These are phyloP conservation scores for Phaeomoniella chlamydospora DNA, from an alignment of 2,329 filamentous ascomycete genomes.

Conservation along the genomic window DNA sequence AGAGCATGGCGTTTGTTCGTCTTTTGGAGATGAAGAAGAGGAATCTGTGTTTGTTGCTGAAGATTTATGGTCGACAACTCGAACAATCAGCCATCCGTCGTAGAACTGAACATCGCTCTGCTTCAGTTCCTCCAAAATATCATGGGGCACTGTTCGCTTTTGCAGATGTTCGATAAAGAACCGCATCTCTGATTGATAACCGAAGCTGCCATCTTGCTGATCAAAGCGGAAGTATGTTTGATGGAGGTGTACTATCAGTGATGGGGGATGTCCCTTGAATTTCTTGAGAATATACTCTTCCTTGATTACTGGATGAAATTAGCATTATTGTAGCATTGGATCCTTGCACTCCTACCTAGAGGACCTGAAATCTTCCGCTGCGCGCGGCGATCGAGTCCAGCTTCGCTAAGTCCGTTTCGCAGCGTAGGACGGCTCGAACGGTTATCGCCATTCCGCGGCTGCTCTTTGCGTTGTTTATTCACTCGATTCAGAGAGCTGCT, in stretches of 20 bases:
- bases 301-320: slow-evolving; percentile 50
- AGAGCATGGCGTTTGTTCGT: slow-evolving; percentile 59
- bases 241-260: slow-evolving; percentile 74
- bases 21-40: slow-evolving; percentile 37
- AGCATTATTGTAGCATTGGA: slow-evolving; percentile 17
- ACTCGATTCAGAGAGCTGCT: too few relatives aligned
- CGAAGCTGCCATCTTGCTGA: slow-evolving; percentile 81
- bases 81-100: slow-evolving; percentile 85
- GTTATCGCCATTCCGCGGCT: slow-evolving; percentile 21
- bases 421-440: slow-evolving; percentile 17
- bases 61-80: slow-evolving; percentile 78
- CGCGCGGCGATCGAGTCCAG: slow-evolving; percentile 13
- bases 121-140: slow-evolving; percentile 67
- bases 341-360: slow-evolving; percentile 15
- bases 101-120: slow-evolving; percentile 67
- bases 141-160: slow-evolving; percentile 69
- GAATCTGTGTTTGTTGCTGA: slow-evolving; percentile 43
- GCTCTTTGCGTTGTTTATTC: slow-evolving; percentile 46
- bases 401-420: too few relatives aligned
- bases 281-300: slow-evolving; percentile 71
- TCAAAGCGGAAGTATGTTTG: slow-evolving; percentile 83
- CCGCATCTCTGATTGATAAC: slow-evolving; percentile 85
- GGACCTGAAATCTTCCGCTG: slow-evolving; percentile 6
- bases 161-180: slow-evolving; percentile 64
- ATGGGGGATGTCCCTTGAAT: slow-evolving; percentile 58